phyloP scores from a whole-genome alignment of 192 early-diverging fungal species.

The Umbelopsis sp. region DNA sequence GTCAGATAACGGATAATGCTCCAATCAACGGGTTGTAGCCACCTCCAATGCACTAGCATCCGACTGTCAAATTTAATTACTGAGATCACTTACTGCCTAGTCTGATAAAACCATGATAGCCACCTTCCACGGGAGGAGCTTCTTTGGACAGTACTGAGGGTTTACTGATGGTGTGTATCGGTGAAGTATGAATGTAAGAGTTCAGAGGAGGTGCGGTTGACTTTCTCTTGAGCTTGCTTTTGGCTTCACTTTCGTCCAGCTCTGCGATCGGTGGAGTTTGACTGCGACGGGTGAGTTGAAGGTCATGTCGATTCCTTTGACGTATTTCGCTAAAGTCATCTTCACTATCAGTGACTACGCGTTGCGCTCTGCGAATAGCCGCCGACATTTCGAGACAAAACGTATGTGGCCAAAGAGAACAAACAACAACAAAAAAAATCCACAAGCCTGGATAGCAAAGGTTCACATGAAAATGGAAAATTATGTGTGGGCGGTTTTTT shows the following conservation, averaged over 20 bases:
- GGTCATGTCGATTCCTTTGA: constrained; percentile 7
- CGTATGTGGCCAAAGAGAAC: not conserved
- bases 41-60: not conserved
- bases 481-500: not conserved
- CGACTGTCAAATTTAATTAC: no score
- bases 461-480: constrained; percentile 10
- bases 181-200: constrained; percentile 44
- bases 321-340: constrained; percentile 28
- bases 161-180: constrained; percentile 64
- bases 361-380: constrained; percentile 20
- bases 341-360: constrained; percentile 41
- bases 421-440: constrained; percentile 19
- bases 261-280: constrained; percentile 19
- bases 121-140: constrained; percentile 68
- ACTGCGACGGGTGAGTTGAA: constrained; percentile 18
- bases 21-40: not conserved
- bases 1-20: not conserved
- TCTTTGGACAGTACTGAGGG: constrained; percentile 83
- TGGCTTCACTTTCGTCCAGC: not conserved
- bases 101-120: constrained; percentile 85
- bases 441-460: constrained; percentile 1
- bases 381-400: constrained; percentile 1
- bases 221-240: constrained; percentile 6
- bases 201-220: not conserved
- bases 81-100: constrained; percentile 56